Base-by-base conservation (phyloP, 257 asterid species). In the Solanum arcanum region DNA sequence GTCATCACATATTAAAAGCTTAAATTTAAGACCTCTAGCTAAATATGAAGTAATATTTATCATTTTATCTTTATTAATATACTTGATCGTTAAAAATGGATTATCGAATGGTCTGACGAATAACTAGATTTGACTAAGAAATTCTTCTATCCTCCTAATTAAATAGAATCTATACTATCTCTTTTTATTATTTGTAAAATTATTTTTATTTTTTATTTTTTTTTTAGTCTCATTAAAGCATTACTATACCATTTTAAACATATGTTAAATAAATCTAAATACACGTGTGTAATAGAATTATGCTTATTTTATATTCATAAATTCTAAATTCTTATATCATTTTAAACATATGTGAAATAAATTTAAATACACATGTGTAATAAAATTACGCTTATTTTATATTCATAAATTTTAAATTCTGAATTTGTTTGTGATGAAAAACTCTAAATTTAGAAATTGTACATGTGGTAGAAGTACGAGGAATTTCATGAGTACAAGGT, bases 351-450 rank as follows among this genome's bases (percentile, higher is more conserved):
- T 18, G 2, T 20, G 15, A 16, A 16, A 52, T 18, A 52, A 52
- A 52, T 49, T 2, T 16, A 2, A 23, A 62, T 68, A 31, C 0
- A 18, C 2, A 56, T 1, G 1, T 56, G 0, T 16, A 70, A 31
- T 15, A 3, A 16, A 3, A 70, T 4, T 12, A 70, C 8, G 0
- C 23, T 70, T 1, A 31, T 31, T 69, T 0, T 7, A 7, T 6
- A 15, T 20, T 70, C 0, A 3, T n/a, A 0, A 8, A 70, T 7
- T 72, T 7, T 72, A 72, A 16, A 33, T 72, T 4, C 0, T 70
- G 2, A 3, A 70, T 70, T 70, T 31, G 0, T 2, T 0, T 5
- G 0, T 2, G 1, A 15, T 0, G 44, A 31, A 64, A 35, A 16
- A 23, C 46, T 72, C 25, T 31, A 70, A 72, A 33, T 72, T 8